Conservation (phyloP, 768 basidiomycete genomes). For the Boletus barrowsii region DNA sequence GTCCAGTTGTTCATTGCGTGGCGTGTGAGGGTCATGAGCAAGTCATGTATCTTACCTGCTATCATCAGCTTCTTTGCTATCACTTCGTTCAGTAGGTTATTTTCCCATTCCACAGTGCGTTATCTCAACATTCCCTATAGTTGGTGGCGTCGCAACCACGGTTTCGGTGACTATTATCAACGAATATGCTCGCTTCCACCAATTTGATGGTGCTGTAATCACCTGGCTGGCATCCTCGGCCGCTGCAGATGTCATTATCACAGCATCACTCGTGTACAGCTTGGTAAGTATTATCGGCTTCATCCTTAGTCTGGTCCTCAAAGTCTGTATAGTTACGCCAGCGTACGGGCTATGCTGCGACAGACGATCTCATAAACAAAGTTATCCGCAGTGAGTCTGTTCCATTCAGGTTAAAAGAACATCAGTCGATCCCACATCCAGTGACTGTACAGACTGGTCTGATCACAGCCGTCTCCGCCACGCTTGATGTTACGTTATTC, state of each 20-base stretch:
- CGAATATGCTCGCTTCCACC: slow-evolving; percentile 34
- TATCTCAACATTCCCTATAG: slow-evolving; percentile 14
- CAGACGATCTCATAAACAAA: slow-evolving; percentile 38
- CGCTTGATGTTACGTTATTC: slow-evolving; percentile 25
- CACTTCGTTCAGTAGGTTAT: slow-evolving; percentile 8
- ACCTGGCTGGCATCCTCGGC: slow-evolving; percentile 44
- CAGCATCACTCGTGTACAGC: slow-evolving; percentile 40
- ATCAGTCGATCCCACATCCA: background rate
- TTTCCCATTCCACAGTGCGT: background rate
- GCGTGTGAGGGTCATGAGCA: slow-evolving; percentile 37
- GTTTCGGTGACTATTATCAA: slow-evolving; percentile 33
- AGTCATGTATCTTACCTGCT: slow-evolving; percentile 23
- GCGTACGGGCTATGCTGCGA: slow-evolving; percentile 41
- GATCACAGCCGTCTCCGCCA: slow-evolving; percentile 11
- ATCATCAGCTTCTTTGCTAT: slow-evolving; percentile 22
- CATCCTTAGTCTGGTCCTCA: background rate
- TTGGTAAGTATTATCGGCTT: slow-evolving; percentile 29
- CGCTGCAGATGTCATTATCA: slow-evolving; percentile 42
- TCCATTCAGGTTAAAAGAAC: background rate
- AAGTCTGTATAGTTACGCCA: slow-evolving; percentile 32
- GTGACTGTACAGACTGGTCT: slow-evolving; percentile 33
- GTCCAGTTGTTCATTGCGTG: slow-evolving; percentile 50
- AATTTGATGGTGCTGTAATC: slow-evolving; percentile 36
- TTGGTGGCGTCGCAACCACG: slow-evolving; percentile 36
- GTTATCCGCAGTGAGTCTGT: slow-evolving; percentile 38